Base-by-base conservation (phyloP, 441 rosid species). In the Mallotus japonicus region DNA sequence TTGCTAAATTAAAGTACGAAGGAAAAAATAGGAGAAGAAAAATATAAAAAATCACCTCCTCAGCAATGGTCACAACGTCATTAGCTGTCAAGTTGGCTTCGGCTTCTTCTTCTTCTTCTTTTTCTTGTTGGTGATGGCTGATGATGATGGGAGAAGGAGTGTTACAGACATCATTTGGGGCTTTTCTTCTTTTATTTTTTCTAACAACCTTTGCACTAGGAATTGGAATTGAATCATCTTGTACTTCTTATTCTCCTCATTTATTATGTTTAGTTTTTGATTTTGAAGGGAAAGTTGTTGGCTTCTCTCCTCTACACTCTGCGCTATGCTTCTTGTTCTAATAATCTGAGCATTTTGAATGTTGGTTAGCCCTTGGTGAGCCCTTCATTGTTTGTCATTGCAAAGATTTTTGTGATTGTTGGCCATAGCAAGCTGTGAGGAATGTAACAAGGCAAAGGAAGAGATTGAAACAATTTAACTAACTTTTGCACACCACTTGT, bases 31-130 rank as follows among this genome's bases (percentile, higher is more conserved):
- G 6, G 19, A 12, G 0, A 46, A 58, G 40, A 69, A 70, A 44
- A n/a, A n/a, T n/a, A n/a, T n/a, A n/a, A n/a, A n/a, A n/a, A 44
- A 57, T 76, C 56, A 85, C 89, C 89, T 85, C 88, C 56, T 79
- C 59, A 44, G 89, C 89, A 67, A 87, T 83, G 78, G 75, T 77
- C 46, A 86, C 46, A 14, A 87, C 64, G 79, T 85, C 91, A 65
- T 84, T 82, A n/a, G 77, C 84, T 6, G 83, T 81, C 28, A 87
- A 79, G 32, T 77, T 84, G 24, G 17, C 67, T 40, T 62, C 80
- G n/a, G n/a, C n/a, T n/a, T n/a, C n/a, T 14, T 62, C 76, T 37
- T 37, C 40, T 37, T 37, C 2, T 37, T 37, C 40, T 4, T 37
- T 5, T 37, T 37, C 0, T 37, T 5, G 6, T 37, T 37, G 40